These are phyloP conservation scores for Penicillium verrucosum DNA, from an alignment of 2,329 filamentous ascomycete species.

Conservation along the genomic window DNA sequence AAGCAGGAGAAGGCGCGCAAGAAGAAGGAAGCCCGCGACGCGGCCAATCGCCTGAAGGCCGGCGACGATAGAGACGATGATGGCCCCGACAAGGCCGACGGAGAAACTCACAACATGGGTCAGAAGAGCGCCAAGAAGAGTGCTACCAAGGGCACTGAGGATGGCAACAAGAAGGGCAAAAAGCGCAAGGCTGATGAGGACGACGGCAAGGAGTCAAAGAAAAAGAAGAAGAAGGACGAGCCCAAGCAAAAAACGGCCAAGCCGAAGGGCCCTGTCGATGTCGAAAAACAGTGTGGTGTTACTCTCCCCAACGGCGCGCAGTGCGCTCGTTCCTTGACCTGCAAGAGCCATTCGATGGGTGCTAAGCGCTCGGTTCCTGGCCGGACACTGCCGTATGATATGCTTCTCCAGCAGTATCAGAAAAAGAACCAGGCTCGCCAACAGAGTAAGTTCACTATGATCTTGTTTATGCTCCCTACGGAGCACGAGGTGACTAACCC, in stretches of 20 bases:
- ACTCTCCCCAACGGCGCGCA: slow-evolving; percentile 78
- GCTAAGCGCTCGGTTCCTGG: slow-evolving; percentile 86
- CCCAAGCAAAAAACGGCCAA: slow-evolving; percentile 79
- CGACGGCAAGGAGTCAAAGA: slow-evolving; percentile 75
- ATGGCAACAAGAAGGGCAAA: slow-evolving; percentile 65
- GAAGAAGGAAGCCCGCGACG: slow-evolving; percentile 72
- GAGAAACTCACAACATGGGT: slow-evolving; percentile 46
- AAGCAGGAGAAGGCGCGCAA: slow-evolving; percentile 79
- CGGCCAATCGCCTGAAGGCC: slow-evolving; percentile 60
- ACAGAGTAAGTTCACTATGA: slow-evolving; percentile 65
- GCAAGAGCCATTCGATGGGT: slow-evolving; percentile 94
- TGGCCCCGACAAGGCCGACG: slow-evolving; percentile 40
- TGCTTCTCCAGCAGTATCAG: slow-evolving; percentile 81
- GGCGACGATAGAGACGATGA: slow-evolving; percentile 48
- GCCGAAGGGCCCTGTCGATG: slow-evolving; percentile 87
- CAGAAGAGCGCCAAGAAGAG: slow-evolving; percentile 68
- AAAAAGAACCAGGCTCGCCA: slow-evolving; percentile 99
- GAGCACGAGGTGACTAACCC: slow-evolving; percentile 24
- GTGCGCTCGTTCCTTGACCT: slow-evolving; percentile 84
- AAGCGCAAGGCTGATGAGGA: slow-evolving; percentile 71
- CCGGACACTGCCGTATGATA: slow-evolving; percentile 84
- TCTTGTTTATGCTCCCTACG: background rate
- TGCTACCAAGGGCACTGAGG: slow-evolving; percentile 44
- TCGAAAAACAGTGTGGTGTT: slow-evolving; percentile 91
- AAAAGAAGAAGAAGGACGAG: slow-evolving; percentile 94